Conservation (phyloP, 306 rosid genomes). For the Hippophae rhamnoides region DNA sequence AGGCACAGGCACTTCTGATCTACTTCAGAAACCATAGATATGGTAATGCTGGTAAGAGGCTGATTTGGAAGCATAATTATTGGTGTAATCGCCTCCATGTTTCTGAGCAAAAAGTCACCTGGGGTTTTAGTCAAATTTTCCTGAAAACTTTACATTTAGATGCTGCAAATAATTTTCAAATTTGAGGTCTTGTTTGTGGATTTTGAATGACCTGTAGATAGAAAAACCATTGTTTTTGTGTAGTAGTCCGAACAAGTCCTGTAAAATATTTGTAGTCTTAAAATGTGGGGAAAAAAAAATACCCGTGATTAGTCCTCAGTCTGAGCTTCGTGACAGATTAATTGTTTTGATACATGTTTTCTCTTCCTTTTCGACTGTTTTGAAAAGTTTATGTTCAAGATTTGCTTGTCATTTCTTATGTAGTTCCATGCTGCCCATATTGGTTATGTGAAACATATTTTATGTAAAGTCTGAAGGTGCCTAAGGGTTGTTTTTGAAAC, state of each 20-base stretch:
- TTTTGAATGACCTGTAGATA: conserved; percentile 29
- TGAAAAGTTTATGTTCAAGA: too few relatives aligned
- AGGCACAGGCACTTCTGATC: conserved; percentile 93
- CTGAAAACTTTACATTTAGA: conserved; percentile 31
- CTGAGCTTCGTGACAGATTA: too few relatives aligned
- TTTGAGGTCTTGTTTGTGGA: conserved; percentile 31
- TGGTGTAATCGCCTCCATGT: conserved; percentile 1
- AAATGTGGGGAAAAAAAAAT: conserved; percentile 25
- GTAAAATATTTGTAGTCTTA: conserved; percentile 26
- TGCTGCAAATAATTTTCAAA: conserved; percentile 50
- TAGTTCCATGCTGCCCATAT: too few relatives aligned
- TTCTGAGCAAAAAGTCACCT: too few relatives aligned
- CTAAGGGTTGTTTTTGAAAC: too few relatives aligned
- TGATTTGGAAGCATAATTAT: conserved; percentile 32
- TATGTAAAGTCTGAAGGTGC: too few relatives aligned
- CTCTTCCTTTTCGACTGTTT: too few relatives aligned
- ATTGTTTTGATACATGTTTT: too few relatives aligned
- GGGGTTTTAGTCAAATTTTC: conserved; percentile 38
- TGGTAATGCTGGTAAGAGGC: conserved; percentile 74
- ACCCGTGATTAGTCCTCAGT: conserved; percentile 16
- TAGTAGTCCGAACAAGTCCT: conserved; percentile 34
- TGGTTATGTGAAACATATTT: too few relatives aligned
- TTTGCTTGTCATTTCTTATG: too few relatives aligned
- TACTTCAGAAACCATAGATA: conserved; percentile 88
- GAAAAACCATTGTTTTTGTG: conserved; percentile 18